Evolutionary conservation across 1,284 basidiomycete species (phyloP).

Genomic region (Abortiporus biennis): DNA sequence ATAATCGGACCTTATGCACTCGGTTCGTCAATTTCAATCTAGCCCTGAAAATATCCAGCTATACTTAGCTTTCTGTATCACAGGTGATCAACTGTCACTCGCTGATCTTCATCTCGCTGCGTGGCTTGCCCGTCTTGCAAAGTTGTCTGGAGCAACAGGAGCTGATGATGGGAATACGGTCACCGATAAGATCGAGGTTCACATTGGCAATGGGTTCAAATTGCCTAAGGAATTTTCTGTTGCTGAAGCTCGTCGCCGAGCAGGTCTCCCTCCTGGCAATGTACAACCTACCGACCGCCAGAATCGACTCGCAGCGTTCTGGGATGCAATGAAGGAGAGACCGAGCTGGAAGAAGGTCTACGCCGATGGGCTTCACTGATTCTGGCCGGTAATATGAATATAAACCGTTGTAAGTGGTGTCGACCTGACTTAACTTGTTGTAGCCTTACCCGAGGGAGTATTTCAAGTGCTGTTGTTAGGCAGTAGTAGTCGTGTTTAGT

Average conservation of each 20-base stretch:
- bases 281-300: constrained; percentile 21
- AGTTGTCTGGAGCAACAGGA: constrained; percentile 46
- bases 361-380: constrained; percentile 37
- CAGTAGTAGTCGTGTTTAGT: too few relatives aligned
- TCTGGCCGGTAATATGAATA: neutral
- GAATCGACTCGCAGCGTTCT: constrained; percentile 54
- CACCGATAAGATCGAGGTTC: constrained; percentile 43
- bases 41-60: neutral
- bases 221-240: constrained; percentile 38
- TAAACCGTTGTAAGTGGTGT: too few relatives aligned
- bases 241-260: constrained; percentile 24
- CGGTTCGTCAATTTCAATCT: constrained; percentile 33
- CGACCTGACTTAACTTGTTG: too few relatives aligned
- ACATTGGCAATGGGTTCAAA: constrained; percentile 39
- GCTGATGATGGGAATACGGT: constrained; percentile 43
- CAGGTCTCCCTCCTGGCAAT: constrained; percentile 19
- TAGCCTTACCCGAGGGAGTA: too few relatives aligned
- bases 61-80: constrained; percentile 11
- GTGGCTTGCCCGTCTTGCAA: constrained; percentile 67
- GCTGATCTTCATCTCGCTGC: constrained; percentile 78
- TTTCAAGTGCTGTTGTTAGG: too few relatives aligned
- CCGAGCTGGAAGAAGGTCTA: constrained; percentile 69
- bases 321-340: constrained; percentile 60
- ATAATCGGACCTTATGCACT: constrained; percentile 69
- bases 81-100: constrained; percentile 73